phyloP scores from a whole-genome alignment of 2,329 filamentous ascomycete genomes.

The Alternaria triticimaculans region DNA sequence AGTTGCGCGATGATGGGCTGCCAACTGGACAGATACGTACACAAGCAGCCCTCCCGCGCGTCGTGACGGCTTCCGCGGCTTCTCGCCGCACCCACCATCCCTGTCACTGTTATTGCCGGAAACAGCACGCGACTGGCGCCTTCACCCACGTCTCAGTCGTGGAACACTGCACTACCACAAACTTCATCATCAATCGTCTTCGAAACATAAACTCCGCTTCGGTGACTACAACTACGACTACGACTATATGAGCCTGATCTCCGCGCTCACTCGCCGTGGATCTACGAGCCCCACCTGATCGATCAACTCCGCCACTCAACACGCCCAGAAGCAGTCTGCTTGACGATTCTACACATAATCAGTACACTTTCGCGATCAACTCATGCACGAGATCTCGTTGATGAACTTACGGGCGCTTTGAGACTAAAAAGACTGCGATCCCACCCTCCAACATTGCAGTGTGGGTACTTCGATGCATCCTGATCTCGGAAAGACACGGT shows the following conservation, averaged over 20 bases:
- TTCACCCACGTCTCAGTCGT: neutral
- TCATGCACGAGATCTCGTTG: neutral
- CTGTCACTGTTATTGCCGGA: constrained; percentile 3
- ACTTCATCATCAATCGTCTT: neutral
- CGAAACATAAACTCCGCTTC: neutral
- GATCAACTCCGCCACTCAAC: neutral
- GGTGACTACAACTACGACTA: neutral
- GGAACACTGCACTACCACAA: neutral
- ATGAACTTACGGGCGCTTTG: neutral
- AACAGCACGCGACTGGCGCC: neutral
- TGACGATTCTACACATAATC: neutral
- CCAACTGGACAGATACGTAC: constrained; percentile 12
- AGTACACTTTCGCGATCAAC: neutral
- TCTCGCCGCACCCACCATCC: constrained; percentile 14
- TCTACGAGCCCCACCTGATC: neutral
- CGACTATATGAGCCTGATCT: neutral
- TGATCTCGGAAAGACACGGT: neutral
- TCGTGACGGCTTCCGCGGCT: constrained; percentile 17
- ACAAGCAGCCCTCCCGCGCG: constrained; percentile 13
- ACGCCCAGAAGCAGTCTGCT: neutral
- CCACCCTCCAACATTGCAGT: neutral
- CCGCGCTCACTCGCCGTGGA: neutral
- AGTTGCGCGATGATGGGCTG: constrained; percentile 5
- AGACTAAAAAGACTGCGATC: neutral
- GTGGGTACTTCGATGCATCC: neutral